Conservation (phyloP, 305 asterid genomes). For the Fraxinus ornus region DNA sequence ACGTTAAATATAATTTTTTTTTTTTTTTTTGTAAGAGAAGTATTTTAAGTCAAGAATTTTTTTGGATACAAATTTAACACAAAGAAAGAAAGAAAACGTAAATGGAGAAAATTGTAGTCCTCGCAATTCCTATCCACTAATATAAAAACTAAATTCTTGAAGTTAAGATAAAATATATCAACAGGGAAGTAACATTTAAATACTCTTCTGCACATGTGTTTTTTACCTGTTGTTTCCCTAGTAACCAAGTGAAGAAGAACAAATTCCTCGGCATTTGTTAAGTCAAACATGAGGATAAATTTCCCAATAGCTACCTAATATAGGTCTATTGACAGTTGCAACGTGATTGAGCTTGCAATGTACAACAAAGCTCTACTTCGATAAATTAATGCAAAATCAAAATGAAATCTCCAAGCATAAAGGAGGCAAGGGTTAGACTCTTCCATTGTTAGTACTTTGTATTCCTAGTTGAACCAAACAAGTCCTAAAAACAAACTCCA, state of each 20-base stretch:
- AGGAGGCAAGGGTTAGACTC: not conserved
- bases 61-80: conserved; percentile 1
- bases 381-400: not conserved
- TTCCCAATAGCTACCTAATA: not conserved
- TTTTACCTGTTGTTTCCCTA: not conserved
- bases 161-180: conserved; percentile 7
- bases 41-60: conserved; percentile 1
- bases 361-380: not conserved
- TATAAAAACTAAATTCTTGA: conserved; percentile 5
- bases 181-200: not conserved
- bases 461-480: not conserved
- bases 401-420: not conserved
- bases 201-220: conserved; percentile 14
- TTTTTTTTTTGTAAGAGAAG: not conserved
- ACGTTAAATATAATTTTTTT: not conserved
- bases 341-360: not conserved
- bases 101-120: not conserved
- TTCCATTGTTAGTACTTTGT: not conserved
- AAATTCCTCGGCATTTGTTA: not conserved
- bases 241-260: not conserved
- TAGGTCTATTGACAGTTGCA: not conserved
- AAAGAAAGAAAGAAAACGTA: not conserved
- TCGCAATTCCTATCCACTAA: not conserved
- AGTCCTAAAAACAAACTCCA: not conserved
- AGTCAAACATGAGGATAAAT: not conserved